Conservation (phyloP, 768 basidiomycete genomes). For the Tricholoma flavovirens region DNA sequence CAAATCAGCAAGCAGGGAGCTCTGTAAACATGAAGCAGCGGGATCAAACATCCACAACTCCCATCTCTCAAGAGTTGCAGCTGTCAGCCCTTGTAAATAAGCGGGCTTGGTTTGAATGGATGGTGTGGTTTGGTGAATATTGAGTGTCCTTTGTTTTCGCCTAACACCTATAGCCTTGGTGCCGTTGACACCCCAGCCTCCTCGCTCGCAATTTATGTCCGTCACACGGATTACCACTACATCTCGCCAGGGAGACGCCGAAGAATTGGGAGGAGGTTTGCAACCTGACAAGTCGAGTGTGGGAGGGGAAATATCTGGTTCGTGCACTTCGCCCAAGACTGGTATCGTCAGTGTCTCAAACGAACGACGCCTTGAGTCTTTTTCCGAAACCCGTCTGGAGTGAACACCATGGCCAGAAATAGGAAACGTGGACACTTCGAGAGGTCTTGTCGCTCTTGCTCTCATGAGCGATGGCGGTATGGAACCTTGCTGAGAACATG, state of each 20-base stretch:
- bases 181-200: slow-evolving; percentile 65
- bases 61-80: slow-evolving; percentile 72
- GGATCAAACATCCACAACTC: slow-evolving; percentile 79
- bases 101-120: slow-evolving; percentile 5
- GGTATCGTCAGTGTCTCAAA: slow-evolving; percentile 43
- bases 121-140: slow-evolving; percentile 22
- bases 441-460: slow-evolving; percentile 43
- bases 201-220: slow-evolving; percentile 65
- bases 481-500: slow-evolving; percentile 33
- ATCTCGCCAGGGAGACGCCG: slow-evolving; percentile 50
- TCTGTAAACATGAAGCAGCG: slow-evolving; percentile 38
- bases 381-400: slow-evolving; percentile 68
- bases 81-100: slow-evolving; percentile 44
- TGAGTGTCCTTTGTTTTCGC: slow-evolving; percentile 47
- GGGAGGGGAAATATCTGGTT: slow-evolving; percentile 15
- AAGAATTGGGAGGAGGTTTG: slow-evolving; percentile 29
- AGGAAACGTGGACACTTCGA: slow-evolving; percentile 58
- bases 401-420: slow-evolving; percentile 78
- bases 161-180: slow-evolving; percentile 65
- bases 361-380: slow-evolving; percentile 47
- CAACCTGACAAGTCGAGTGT: slow-evolving; percentile 22
- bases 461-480: slow-evolving; percentile 44
- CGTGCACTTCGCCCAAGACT: slow-evolving; percentile 38
- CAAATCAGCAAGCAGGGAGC: slow-evolving; percentile 47
- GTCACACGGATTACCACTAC: slow-evolving; percentile 48